Percentiles rank a stretch among this genome's conserved stretches.
Conservation (phyloP, 441 rosid genomes). For the Erodium chrysanthum region DNA sequence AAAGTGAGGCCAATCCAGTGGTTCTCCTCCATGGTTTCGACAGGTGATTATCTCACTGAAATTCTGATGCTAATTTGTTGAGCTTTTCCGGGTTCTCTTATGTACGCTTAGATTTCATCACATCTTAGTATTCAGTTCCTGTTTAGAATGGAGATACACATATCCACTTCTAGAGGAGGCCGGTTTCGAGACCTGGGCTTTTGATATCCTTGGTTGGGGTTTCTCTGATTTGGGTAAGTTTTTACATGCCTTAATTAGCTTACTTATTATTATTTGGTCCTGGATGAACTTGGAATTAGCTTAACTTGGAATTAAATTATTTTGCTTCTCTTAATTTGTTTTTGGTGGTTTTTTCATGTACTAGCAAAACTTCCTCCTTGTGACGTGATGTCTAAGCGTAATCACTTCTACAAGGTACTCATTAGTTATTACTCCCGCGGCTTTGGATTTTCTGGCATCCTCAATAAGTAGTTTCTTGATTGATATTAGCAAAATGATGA, state of each 20-base stretch:
- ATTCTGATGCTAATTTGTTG: conserved; percentile 4
- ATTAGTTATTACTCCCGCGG: not conserved
- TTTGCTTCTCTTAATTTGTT: conserved; percentile 3
- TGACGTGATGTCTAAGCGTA: conserved; percentile 58
- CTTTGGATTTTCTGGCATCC: not conserved
- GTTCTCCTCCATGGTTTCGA: conserved; percentile 70
- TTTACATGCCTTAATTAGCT: conserved; percentile 5
- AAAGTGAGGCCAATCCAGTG: conserved; percentile 33
- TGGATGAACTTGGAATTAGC: not conserved
- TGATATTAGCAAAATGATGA: not conserved
- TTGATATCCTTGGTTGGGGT: conserved; percentile 94
- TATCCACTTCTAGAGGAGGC: conserved; percentile 75
- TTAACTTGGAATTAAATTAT: not conserved
- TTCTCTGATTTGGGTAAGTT: conserved; percentile 76
- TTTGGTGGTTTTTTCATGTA: conserved; percentile 3
- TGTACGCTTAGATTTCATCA: not conserved
- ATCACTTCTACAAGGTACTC: conserved; percentile 69
- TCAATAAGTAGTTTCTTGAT: not conserved
- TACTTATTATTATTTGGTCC: not conserved
- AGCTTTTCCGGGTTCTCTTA: not conserved
- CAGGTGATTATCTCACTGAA: conserved; percentile 29
- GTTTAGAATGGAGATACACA: conserved; percentile 90
- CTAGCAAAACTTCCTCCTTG: conserved; percentile 51
- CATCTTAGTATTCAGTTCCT: conserved; percentile 47
- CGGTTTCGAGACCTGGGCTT: conserved; percentile 80